Evolutionary conservation across 176 grass and related monocot species (phyloP).

Genomic region (Ananas comosus): DNA sequence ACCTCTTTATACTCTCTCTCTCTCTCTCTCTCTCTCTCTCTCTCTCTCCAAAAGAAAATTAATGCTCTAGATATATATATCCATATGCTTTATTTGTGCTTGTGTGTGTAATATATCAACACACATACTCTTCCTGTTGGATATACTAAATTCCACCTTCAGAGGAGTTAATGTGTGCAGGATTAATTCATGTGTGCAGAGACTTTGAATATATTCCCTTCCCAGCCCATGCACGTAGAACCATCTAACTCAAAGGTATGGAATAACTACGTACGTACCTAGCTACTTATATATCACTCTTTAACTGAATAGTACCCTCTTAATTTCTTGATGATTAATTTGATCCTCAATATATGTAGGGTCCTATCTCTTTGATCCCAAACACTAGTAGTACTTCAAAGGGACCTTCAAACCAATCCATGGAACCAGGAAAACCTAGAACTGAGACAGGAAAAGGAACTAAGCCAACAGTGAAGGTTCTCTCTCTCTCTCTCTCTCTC

Average conservation of each 20-base stretch:
- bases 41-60: no score
- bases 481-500: neutral
- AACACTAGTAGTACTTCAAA: neutral
- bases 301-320: neutral
- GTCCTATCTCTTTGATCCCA: slow-evolving; percentile 7
- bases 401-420: slow-evolving; percentile 4
- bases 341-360: neutral
- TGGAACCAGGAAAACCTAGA: neutral
- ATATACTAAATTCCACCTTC: slow-evolving; percentile 5
- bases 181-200: slow-evolving; percentile 42
- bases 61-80: no score
- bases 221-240: slow-evolving; percentile 42
- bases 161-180: slow-evolving; percentile 17
- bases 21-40: no score
- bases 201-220: slow-evolving; percentile 62
- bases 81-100: no score
- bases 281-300: neutral
- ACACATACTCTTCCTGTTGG: neutral
- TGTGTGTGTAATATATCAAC: slow-evolving; percentile 12
- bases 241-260: slow-evolving; percentile 30
- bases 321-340: slow-evolving; percentile 12
- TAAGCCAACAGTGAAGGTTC: slow-evolving; percentile 32
- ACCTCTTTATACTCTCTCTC: no score
- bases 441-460: slow-evolving; percentile 9
- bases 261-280: neutral